Evolutionary conservation across 768 basidiomycete species (phyloP).

Genomic region (Boletellus ananiceps): DNA sequence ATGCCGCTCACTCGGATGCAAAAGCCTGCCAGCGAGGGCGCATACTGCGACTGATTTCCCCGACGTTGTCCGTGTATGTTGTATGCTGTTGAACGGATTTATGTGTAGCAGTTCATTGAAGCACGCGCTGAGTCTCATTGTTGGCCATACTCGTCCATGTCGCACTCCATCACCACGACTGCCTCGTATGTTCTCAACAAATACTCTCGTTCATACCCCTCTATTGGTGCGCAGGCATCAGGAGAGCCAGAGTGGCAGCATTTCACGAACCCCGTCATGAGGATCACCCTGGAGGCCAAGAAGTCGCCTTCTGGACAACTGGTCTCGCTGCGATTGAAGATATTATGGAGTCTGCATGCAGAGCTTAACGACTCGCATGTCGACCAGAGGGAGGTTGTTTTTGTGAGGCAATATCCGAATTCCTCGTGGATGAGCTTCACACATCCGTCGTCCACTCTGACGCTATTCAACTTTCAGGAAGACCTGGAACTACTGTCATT

Average conservation of each 20-base stretch:
- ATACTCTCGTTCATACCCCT: constrained; percentile 62
- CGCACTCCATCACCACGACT: constrained; percentile 48
- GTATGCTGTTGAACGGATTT: background rate
- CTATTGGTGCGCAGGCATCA: constrained; percentile 15
- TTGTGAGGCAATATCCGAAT: constrained; percentile 45
- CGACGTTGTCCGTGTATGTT: background rate
- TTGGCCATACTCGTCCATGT: constrained; percentile 13
- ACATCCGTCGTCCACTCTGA: background rate
- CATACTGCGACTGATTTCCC: constrained; percentile 65
- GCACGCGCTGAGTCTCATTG: background rate
- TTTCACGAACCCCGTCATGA: constrained; percentile 65
- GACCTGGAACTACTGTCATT: constrained; percentile 72
- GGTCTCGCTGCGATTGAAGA: constrained; percentile 60
- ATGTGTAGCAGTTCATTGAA: constrained; percentile 7
- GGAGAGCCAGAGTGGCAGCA: constrained; percentile 67
- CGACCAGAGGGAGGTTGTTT: constrained; percentile 54
- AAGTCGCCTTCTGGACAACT: constrained; percentile 47
- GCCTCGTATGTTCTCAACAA: constrained; percentile 54
- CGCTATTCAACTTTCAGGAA: constrained; percentile 45
- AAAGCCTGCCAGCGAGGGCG: constrained; percentile 78
- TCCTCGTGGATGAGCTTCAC: background rate
- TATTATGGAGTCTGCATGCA: constrained; percentile 56
- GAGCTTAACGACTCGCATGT: constrained; percentile 33
- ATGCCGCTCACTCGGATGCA: constrained; percentile 7
- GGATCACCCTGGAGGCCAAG: constrained; percentile 56